Conservation (phyloP, 2,329 filamentous ascomycete species). For the Stachybotrys elegans region DNA sequence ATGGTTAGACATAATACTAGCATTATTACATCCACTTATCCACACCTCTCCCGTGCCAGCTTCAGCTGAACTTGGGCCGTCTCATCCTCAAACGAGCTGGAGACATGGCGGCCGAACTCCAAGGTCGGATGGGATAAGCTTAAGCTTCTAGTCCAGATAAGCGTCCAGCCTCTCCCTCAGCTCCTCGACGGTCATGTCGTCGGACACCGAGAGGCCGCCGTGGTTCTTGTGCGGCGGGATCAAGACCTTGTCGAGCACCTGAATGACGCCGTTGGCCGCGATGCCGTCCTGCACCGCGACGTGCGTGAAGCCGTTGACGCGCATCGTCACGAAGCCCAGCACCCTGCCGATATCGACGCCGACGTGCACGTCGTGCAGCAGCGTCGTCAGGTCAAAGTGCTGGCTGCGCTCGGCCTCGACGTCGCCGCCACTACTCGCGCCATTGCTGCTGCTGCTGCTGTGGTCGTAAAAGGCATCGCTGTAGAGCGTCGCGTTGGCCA, state of each 20-base stretch:
- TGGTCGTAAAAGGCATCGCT: conserved; percentile 71
- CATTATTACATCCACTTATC: neutral
- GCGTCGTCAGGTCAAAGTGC: conserved; percentile 67
- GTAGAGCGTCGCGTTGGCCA: conserved; percentile 71
- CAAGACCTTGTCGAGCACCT: conserved; percentile 67
- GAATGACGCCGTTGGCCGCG: conserved; percentile 76
- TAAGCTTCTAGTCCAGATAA: conserved; percentile 19
- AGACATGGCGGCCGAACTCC: too few relatives aligned
- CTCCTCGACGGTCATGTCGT: conserved; percentile 22
- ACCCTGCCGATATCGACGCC: conserved; percentile 66
- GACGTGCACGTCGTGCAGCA: conserved; percentile 61
- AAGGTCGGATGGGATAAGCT: too few relatives aligned
- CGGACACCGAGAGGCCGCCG: conserved; percentile 5
- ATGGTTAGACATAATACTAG: neutral
- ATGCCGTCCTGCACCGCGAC: conserved; percentile 67
- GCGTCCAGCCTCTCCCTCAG: conserved; percentile 21
- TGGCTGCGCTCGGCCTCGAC: conserved; percentile 28
- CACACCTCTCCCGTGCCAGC: too few relatives aligned
- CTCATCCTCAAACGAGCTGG: too few relatives aligned
- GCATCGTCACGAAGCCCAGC: conserved; percentile 64
- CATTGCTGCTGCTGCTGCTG: conserved; percentile 13
- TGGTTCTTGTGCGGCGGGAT: conserved; percentile 63
- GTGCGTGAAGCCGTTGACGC: conserved; percentile 66
- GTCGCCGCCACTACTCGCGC: conserved; percentile 11
- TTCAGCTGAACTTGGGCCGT: too few relatives aligned